Evolutionary conservation across 202 grass and related monocot genomes (phyloP), one percentile per base, ranked within the genome.

Genomic region (Elaeis oleifera): DNA sequence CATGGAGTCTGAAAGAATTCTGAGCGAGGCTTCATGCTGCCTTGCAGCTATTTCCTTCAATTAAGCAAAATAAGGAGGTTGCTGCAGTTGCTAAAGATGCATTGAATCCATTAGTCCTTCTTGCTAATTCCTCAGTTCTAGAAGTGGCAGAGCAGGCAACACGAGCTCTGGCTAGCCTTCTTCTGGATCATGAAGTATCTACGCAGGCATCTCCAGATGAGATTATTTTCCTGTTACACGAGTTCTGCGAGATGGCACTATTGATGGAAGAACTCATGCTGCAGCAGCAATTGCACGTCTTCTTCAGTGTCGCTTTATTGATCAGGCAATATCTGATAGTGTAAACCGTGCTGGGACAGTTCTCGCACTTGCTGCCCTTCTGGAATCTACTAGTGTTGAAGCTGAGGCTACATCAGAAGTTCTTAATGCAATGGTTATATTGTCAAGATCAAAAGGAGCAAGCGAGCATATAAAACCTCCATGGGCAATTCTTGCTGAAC

Each of bases 261-360:
- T 94, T 73, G 95, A 99, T 80, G 95, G 95, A 70, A 94, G 76
- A 84, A 90, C 75, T 77, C 95, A 99, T 99, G 88, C 75, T 70
- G 95, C 95, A 72, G 78, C 95, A 52, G 95, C 95, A 77, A 86
- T 99, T 87, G 83, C 95, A 79, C 95, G 85, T n/a, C 85, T 99
- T 81, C 69, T 99, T 64, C 83, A 83, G 60, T 75, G 71, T 51
- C 85, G 78, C 23, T 69, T 76, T 49, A 73, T 89, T 71, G 87
- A 82, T 64, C 85, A 89, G 64, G 25, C 71, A 5, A 53, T 94
- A 65, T 84, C 83, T 65, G 95, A 94, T 77, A 85, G 58, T 74
- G 72, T 99, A 28, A 99, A 94, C 62, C 82, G 75, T 36, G 84
- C 95, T 69, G 89, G 89, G 39, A 78, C 83, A 53, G 89, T 99